Base-by-base conservation (phyloP, 305 asterid species). In the Fraxinus floribunda region DNA sequence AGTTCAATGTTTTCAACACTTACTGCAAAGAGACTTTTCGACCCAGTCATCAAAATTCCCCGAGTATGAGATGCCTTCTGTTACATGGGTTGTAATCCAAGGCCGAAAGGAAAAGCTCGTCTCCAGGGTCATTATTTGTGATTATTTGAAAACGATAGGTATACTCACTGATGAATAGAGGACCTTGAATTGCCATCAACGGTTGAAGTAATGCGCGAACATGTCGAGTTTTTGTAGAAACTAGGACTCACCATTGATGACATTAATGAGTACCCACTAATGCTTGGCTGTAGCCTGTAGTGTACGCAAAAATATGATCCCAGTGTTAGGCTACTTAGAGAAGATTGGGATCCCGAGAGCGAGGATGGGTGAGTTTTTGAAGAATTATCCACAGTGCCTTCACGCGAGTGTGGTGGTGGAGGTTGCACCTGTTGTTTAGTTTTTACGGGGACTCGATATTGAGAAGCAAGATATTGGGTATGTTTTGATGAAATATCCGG, bases 221-320 rank as follows among this genome's bases (percentile, higher is more conserved):
- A 97, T 0, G 96, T 95, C 0, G 97, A 95, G 90, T 94, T 95
- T 76, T 80, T 95, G 92, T 97, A 94, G 94, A 94, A 91, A 85
- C 84, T 92, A 55, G 99, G 99, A n/a, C 85, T 93, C 6, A 93
- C 95, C 0, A 76, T 93, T 46, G 97, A 95, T 76, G 97, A 95
- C 18, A 89, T 94, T 35, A 95, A 95, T 38, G 96, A 94, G 87
- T 95, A 95, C 79, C 99, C 99, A 0, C 82, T 95, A 20, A 94
- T 94, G 92, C 90, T 95, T 7, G 97, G 98, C n/a, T n/a, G n/a
- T n/a, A n/a, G n/a, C n/a, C 24, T 94, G 97, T 79, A 95, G 99
- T 83, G 88, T 95, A 80, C 91, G 98, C 18, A 94, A 94, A 83
- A 95, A 95, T 80, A 82, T 90, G 3, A 92, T 94, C 79, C 98